Base-by-base conservation (phyloP, 345 rosid genomes). In the Syzygium oleosum region DNA sequence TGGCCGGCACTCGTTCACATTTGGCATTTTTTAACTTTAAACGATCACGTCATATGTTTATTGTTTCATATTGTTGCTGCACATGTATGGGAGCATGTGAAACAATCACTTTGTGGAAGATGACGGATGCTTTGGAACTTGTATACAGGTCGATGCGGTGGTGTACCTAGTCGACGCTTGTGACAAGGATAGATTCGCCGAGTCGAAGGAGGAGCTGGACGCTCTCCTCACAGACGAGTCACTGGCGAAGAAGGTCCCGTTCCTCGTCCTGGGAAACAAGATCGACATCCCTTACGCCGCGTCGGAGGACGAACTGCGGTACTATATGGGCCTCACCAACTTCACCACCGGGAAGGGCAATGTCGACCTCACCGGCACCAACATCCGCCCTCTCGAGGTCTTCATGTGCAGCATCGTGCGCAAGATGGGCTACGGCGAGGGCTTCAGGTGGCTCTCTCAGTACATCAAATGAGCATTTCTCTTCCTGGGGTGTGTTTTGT, bases 391-490 rank as follows among this genome's bases (percentile, higher is more conserved):
- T 46, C 86, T 91, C 17, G 92, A 91, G 89, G 89, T 89, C 77
- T 91, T 91, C 88, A 91, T 91, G 92, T 91, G 92, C 90, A 91
- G 92, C 89, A 88, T 91, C 21, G 92, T 91, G 23, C 91, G 92
- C 79, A 89, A 91, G 89, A 91, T 91, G 92, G 92, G 92, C 19
- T 89, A 91, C 9, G 91, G 92, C 15, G 92, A 91, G 23, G 91
- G 91, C 43, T 90, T 90, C 90, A 85, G 85, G 41, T 90, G 91
- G 91, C 85, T 90, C 13, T 88, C 91, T 43, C 92, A 89, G 79
- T 91, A 89, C 89, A 87, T 89, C 87, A 87, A 89, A 85, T 89
- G 85, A 68, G 52, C 5, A 52, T n/a, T 1, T 73, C 80, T 73
- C 80, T 34, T 73, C 25, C 43, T 2, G 49, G 46, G 25, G 80